Conservation (phyloP, 345 rosid genomes). For the Clausena lansium region DNA sequence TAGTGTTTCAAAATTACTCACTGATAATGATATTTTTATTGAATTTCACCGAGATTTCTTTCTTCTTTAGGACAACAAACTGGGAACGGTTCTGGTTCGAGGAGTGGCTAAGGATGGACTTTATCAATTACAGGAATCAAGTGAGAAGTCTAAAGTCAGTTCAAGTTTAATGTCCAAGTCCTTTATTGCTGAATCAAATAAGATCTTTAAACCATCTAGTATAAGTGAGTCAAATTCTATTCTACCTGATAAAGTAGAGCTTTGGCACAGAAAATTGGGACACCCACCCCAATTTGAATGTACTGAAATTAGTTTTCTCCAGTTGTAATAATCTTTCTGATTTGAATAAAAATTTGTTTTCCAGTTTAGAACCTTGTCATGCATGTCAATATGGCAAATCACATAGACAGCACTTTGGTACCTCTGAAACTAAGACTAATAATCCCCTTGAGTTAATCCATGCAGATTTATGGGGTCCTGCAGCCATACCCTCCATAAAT, state of each 20-base stretch:
- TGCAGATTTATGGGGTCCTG: too few relatives aligned
- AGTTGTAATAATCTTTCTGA: too few relatives aligned
- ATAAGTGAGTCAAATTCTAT: too few relatives aligned
- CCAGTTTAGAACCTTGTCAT: background rate
- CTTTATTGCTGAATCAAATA: background rate
- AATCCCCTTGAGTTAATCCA: background rate
- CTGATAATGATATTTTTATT: background rate
- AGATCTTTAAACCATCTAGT: too few relatives aligned
- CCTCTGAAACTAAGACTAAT: background rate
- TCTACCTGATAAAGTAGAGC: background rate
- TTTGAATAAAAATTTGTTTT: too few relatives aligned
- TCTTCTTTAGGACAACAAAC: background rate
- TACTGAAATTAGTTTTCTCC: too few relatives aligned
- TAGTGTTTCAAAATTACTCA: background rate
- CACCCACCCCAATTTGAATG: background rate
- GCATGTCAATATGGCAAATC: background rate
- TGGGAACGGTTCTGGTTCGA: background rate
- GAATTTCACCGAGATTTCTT: background rate
- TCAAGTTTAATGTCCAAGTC: background rate
- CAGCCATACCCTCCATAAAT: too few relatives aligned
- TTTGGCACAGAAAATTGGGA: background rate
- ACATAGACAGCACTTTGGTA: background rate
- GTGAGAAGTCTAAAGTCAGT: too few relatives aligned
- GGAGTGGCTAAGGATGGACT: background rate
- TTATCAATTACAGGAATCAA: background rate